Evolutionary conservation across 78 protist species (phyloP).

Genomic region (Pigoraptor vietnamica): DNA sequence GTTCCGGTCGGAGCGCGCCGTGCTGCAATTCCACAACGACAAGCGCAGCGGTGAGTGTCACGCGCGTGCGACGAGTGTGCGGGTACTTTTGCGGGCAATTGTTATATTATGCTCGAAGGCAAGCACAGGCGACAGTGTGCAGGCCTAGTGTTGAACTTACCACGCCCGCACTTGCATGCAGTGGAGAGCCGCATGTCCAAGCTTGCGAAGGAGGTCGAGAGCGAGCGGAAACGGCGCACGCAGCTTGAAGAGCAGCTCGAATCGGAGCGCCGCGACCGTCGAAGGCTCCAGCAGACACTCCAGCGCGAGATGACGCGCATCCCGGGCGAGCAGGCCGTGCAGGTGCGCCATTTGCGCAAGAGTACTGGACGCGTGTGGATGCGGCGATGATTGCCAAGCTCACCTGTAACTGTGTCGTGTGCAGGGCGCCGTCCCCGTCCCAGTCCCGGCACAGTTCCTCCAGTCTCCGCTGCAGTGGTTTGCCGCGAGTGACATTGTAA

Average conservation of each 20-base stretch:
- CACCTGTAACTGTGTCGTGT: neutral
- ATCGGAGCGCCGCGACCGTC: neutral
- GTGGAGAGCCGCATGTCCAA: neutral
- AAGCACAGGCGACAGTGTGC: too few relatives aligned
- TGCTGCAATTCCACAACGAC: too few relatives aligned
- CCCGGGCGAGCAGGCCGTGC: neutral
- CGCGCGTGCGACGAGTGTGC: too few relatives aligned
- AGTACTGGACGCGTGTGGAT: neutral
- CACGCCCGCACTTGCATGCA: too few relatives aligned
- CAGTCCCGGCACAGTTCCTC: neutral
- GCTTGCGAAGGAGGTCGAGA: neutral
- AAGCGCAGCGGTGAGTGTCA: too few relatives aligned
- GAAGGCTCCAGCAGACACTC: neutral
- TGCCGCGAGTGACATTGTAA: neutral
- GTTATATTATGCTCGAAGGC: too few relatives aligned
- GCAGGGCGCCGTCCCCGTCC: neutral
- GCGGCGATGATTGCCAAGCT: neutral
- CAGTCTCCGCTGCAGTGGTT: neutral
- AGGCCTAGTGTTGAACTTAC: too few relatives aligned
- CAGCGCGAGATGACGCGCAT: neutral
- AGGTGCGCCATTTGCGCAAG: neutral
- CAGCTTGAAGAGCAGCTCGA: neutral
- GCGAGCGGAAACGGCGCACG: neutral
- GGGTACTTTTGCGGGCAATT: too few relatives aligned
- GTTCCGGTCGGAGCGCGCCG: too few relatives aligned